Base-by-base conservation (phyloP, 2,329 filamentous ascomycete genomes). In the Purpureocillium takamizusanense region DNA sequence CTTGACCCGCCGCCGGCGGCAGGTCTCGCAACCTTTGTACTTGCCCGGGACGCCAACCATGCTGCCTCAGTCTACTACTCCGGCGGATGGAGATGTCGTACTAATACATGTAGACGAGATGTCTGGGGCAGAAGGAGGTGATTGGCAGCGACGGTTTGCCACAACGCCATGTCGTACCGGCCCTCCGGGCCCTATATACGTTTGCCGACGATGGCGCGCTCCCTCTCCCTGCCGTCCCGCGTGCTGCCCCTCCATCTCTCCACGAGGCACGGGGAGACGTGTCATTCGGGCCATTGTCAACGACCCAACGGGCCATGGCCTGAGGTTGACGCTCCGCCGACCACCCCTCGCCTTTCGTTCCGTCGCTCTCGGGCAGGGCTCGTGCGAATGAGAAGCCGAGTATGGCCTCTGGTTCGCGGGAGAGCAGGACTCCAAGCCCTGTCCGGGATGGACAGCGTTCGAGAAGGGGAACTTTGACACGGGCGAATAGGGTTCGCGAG, bases 1-100 rank as follows among this genome's bases (percentile, higher is more conserved):
- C 53, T 76, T 77, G 43, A 79, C 76, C 54, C 77, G 67, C 37
- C 76, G 62, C 21, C 65, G 60, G 35, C 76, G 64, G 52, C 76
- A 80, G 18, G 76, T 79, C 55, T 78, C 75, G 57, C 76, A 80
- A 29, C 75, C 76, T 55, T 78, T 78, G 54, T 74, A 80, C 55
- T 78, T 79, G 37, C 76, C 76, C 29, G 74, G 68, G 41, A 80
- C 75, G 38, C 76, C 76, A 46, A 78, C 75, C 75, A 78, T 78
- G 30, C 32, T 31, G 36, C 30, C 30, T 28, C 36, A 12, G 28
- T 31, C 28, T n/a, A 11, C 29, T 28, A 18, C 4, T 11, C 15
- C 30, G n/a, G 15, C n/a, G 25, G 28, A 13, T 12, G 28, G 13
- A 14, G 28, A 30, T 30, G 11, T 13, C 12, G 11, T 12, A 30